Conservation (phyloP, 345 rosid genomes). For the Diplotaxis tenuifolia region DNA sequence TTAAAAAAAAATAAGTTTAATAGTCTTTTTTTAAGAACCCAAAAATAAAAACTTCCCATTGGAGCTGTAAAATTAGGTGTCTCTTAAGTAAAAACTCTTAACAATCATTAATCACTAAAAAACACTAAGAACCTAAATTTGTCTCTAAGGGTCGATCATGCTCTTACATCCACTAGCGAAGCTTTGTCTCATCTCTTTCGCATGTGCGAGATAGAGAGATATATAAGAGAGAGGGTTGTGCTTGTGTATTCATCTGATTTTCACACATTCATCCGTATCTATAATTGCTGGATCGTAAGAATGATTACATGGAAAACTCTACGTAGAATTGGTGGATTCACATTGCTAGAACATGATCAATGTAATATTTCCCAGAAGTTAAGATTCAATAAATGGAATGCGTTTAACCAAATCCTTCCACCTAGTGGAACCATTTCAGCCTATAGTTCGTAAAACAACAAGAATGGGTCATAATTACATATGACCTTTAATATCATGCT, state of each 20-base stretch:
- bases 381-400: no score
- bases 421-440: neutral
- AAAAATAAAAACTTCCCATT: no score
- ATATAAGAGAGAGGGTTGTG: neutral
- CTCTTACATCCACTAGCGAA: constrained; percentile 36
- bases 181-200: constrained; percentile 36
- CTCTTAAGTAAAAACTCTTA: no score
- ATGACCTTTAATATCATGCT: neutral
- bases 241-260: constrained; percentile 19
- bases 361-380: constrained; percentile 2
- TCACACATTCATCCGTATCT: constrained; percentile 22
- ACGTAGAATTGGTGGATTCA: neutral
- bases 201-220: constrained; percentile 17
- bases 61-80: no score
- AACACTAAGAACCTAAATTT: no score
- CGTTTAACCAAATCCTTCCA: neutral
- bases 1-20: no score
- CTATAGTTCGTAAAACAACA: neutral
- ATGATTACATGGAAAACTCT: neutral
- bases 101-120: no score
- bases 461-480: neutral
- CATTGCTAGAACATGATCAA: neutral
- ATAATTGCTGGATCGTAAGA: constrained; percentile 6
- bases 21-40: no score
- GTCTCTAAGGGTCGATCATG: no score